Evolutionary conservation across 78 protist species (phyloP), one percentile per base, ranked within the genome.

Genomic region (Dictyostelium purpureum): DNA sequence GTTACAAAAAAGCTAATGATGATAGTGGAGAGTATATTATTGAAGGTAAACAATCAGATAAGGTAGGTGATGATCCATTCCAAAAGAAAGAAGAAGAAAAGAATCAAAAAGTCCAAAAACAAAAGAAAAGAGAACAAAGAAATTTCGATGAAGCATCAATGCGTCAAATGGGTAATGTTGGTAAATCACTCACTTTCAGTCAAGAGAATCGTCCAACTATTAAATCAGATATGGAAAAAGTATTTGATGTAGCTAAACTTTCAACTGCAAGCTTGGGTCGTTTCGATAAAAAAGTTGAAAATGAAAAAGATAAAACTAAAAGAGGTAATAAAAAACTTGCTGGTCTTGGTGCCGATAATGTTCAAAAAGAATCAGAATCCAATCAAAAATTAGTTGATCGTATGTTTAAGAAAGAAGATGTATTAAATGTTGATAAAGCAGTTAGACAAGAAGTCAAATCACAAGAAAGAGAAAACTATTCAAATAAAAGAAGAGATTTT

Each of bases 31-130:
- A 79, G n/a, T 89, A 63, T 70, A 52, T 38, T 21, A 40, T 73
- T 6, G n/a, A 54, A 10, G 94, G 78, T 37, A 70, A 69, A 57
- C 78, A 26, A 16, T 26, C 28, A 21, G 94, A 89, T 57, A 77
- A 78, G 76, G 79, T 57, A 19, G 87, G 79, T 31, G 87, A 79
- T 18, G 94, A 89, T 54, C 94, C 94, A 73, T 89, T 89, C 28
- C 21, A 65, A 26, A 73, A 52, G 12, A 19, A 11, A 28, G 80
- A 69, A 7, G 81, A 89, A 16, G 88, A 89, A 24, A 89, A 89
- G 88, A 89, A 69, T 31, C 66, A 77, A 4, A 45, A 57, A 52
- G 82, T 89, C 2, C 11, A 59, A 18, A 89, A 79, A 70, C 88
- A 89, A 49, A 89, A 80, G 81, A 56, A 69, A 35, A 61, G 88